Base-by-base conservation (phyloP, 202 grass and related monocot species). In the Tripidium arundinaceum region DNA sequence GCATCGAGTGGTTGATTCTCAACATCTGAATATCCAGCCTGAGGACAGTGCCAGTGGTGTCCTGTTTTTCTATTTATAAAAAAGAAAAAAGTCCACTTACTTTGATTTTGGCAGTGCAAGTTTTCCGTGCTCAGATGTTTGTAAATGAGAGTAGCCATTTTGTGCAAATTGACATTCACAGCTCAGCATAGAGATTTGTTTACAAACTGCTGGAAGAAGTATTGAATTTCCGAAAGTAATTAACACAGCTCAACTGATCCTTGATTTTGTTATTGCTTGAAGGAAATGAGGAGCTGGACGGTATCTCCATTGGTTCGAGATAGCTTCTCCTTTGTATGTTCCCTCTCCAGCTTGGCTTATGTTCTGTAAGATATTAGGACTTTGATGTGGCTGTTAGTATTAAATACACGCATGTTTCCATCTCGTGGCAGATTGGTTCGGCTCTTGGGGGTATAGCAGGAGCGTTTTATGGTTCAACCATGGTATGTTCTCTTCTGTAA, bases 391-490 rank as follows among this genome's bases (percentile, higher is more conserved):
- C 12, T 18, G 18, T 29, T 54, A 41, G 10, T 49, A 5, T 0
- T 54, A 47, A 73, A 42, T 64, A n/a, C 28, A 12, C 27, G 13
- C 7, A 5, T 72, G 18, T 1, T 50, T 55, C 22, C 5, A 26
- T 34, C 36, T 61, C 13, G 3, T 38, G 60, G 36, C 82, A 98
- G 95, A 98, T 98, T 82, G 95, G 95, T 80, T 89, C 92, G 1
- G 92, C 95, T 71, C 70, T 98, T 81, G 95, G 95, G 79, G 95
- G 90, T 4, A 94, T 82, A 70, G 84, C 95, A 49, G 93, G 90
- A 18, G 92, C 95, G 10, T 92, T 94, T 83, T 98, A 98, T 84
- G 92, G 92, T 63, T 98, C 84, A 98, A 98, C 79, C 89, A 92
- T 68, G 82, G 92, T 98, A 89, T 38, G 59, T 24, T 29, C 28